These are phyloP conservation scores for Amylostereum chailletii DNA, from an alignment of 1,284 basidiomycete genomes.

Conservation along the genomic window DNA sequence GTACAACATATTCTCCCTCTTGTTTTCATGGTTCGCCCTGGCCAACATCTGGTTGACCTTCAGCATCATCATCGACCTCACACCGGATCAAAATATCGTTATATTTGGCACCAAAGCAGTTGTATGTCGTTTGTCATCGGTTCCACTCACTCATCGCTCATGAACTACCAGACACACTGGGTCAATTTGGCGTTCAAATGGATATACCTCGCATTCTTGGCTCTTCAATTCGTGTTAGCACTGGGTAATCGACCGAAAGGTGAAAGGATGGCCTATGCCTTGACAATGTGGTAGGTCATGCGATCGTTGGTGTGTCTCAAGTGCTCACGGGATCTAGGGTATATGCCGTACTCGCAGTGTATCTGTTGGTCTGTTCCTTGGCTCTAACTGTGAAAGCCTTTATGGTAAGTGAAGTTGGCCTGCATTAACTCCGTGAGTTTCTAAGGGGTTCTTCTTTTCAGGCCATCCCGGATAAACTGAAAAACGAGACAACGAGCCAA, in stretches of 20 bases:
- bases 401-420: constrained; percentile 33
- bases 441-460: constrained; percentile 18
- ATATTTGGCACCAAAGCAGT: constrained; percentile 56
- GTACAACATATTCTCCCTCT: constrained; percentile 73
- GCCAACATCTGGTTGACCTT: constrained; percentile 96
- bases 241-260: constrained; percentile 95
- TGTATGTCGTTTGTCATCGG: constrained; percentile 28
- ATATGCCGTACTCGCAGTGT: constrained; percentile 70
- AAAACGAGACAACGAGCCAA: constrained; percentile 35
- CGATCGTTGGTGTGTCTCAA: neutral
- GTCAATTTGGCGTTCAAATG: constrained; percentile 79
- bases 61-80: constrained; percentile 88
- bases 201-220: constrained; percentile 83
- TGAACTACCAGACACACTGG: constrained; percentile 70
- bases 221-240: constrained; percentile 85
- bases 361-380: constrained; percentile 80
- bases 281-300: constrained; percentile 64
- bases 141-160: neutral
- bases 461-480: constrained; percentile 48
- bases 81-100: constrained; percentile 56
- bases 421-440: neutral
- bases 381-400: constrained; percentile 78
- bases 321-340: constrained; percentile 38
- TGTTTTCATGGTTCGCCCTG: constrained; percentile 89
- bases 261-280: constrained; percentile 74